These are phyloP conservation scores for Neurospora africana DNA, from an alignment of 495 filamentous ascomycete species.

Conservation along the genomic window DNA sequence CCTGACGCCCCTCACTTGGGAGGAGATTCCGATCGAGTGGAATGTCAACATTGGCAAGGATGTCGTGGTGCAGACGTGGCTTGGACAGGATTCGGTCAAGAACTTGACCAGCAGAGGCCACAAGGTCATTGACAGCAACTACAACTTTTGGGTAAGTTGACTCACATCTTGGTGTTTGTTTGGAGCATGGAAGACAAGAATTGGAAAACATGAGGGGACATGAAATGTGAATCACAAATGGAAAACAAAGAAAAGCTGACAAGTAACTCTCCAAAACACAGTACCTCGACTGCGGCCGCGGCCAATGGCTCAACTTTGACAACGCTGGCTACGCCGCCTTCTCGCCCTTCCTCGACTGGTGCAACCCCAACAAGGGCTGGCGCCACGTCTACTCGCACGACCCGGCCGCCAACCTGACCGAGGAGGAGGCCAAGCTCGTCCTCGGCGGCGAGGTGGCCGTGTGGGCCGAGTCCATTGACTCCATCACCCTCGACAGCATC, in stretches of 20 bases:
- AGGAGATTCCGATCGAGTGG: slow-evolving; percentile 69
- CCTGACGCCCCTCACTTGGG: slow-evolving; percentile 65
- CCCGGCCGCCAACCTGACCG: slow-evolving; percentile 49
- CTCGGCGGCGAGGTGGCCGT: slow-evolving; percentile 67
- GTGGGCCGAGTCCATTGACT: slow-evolving; percentile 71
- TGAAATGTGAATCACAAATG: background rate
- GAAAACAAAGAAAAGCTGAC: background rate
- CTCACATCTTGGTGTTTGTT: background rate
- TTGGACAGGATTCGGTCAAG: slow-evolving; percentile 43
- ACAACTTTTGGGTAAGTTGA: slow-evolving; percentile 56
- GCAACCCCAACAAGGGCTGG: slow-evolving; percentile 64
- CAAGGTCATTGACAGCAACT: slow-evolving; percentile 61
- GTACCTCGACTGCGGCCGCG: slow-evolving; percentile 75
- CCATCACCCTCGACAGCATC: slow-evolving; percentile 54
- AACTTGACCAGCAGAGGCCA: slow-evolving; percentile 47
- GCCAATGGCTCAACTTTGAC: slow-evolving; percentile 62
- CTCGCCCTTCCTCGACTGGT: slow-evolving; percentile 70
- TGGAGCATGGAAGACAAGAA: background rate
- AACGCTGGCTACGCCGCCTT: slow-evolving; percentile 33
- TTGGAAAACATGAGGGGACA: background rate
- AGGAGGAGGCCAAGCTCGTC: slow-evolving; percentile 48
- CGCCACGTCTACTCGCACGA: slow-evolving; percentile 68
- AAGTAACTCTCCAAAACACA: slow-evolving; percentile 14
- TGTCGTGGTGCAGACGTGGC: slow-evolving; percentile 65
- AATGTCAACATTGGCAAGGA: slow-evolving; percentile 55